Evolutionary conservation across 176 grass and related monocot species (phyloP).

Genomic region (Carex littledalei): DNA sequence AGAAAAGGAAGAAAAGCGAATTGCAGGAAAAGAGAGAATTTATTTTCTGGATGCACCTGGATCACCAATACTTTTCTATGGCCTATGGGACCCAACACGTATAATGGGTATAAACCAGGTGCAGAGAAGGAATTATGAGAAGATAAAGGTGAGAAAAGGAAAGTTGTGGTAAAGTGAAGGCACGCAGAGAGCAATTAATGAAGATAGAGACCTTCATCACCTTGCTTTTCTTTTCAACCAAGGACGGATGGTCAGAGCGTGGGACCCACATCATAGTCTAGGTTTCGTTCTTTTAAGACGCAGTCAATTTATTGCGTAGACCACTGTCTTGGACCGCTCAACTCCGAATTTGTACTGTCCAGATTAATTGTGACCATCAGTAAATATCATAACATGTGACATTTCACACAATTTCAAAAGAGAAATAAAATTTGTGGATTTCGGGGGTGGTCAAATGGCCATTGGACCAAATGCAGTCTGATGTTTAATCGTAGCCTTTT

Average conservation of each 20-base stretch:
- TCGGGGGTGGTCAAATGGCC: no score
- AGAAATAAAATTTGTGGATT: no score
- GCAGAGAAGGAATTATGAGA: neutral
- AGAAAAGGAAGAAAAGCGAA: neutral
- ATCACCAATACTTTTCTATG: neutral
- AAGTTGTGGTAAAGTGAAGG: neutral
- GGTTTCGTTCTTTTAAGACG: neutral
- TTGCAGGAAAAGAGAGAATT: neutral
- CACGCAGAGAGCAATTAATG: neutral
- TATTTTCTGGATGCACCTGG: constrained; percentile 4
- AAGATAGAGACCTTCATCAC: neutral
- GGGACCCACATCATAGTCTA: constrained; percentile 3
- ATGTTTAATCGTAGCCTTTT: no score
- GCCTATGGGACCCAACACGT: no score
- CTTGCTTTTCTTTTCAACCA: constrained; percentile 4
- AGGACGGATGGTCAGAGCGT: neutral
- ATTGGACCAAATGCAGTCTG: no score
- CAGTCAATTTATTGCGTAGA: neutral
- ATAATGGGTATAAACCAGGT: neutral
- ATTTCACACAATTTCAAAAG: neutral
- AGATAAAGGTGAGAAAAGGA: neutral
- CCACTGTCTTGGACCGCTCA: neutral
- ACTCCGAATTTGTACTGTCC: neutral
- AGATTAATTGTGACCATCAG: neutral
- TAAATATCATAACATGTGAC: neutral